phyloP scores from a whole-genome alignment of 495 filamentous ascomycete genomes.

The Penicillium pulvis region DNA sequence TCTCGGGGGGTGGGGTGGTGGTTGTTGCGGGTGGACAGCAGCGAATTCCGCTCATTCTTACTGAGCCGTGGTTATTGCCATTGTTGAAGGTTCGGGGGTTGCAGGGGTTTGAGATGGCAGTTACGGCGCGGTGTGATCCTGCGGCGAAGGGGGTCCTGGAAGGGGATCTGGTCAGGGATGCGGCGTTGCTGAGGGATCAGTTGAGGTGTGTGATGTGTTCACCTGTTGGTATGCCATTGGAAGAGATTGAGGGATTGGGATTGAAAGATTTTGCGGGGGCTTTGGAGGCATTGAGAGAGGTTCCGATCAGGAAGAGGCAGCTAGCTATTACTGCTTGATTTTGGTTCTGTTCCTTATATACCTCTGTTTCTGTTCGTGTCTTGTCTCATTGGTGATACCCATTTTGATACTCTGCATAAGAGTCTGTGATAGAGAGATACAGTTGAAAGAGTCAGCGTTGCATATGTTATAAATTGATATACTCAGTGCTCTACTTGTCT shows the following conservation, averaged over 20 bases:
- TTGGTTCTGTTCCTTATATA: neutral
- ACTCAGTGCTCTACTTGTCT: neutral
- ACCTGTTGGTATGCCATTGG: slow-evolving; percentile 4
- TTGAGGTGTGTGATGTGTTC: slow-evolving; percentile 33
- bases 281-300: slow-evolving; percentile 16
- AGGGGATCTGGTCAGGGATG: slow-evolving; percentile 30
- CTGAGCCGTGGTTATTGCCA: slow-evolving; percentile 37
- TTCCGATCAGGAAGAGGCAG: neutral
- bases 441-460: neutral
- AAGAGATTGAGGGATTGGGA: slow-evolving; percentile 9
- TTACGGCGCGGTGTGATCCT: slow-evolving; percentile 42
- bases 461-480: too few species aligned
- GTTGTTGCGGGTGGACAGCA: slow-evolving; percentile 25
- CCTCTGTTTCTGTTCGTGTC: too few species aligned
- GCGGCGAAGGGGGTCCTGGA: slow-evolving; percentile 33
- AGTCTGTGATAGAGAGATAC: neutral
- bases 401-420: neutral
- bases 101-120: slow-evolving; percentile 37
- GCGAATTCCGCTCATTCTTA: slow-evolving; percentile 29
- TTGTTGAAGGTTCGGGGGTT: slow-evolving; percentile 38
- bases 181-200: slow-evolving; percentile 31
- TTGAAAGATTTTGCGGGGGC: slow-evolving; percentile 13
- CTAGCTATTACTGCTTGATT: slow-evolving; percentile 29
- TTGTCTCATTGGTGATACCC: slow-evolving; percentile 2
- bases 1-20: slow-evolving; percentile 9